Conservation (phyloP, 176 grass and related monocot species). For the Zoysia japonica region DNA sequence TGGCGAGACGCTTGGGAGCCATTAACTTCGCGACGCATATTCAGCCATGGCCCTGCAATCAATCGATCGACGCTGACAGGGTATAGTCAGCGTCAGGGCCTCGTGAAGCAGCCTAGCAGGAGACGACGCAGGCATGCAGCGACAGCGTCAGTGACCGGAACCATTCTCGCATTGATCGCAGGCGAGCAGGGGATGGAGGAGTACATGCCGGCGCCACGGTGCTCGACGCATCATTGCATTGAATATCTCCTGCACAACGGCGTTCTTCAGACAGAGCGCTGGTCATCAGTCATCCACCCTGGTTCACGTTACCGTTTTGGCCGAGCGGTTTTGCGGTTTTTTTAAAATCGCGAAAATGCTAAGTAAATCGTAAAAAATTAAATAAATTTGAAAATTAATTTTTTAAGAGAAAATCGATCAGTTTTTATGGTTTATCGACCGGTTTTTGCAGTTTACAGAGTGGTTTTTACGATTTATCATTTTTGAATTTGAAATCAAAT, state of each 20-base stretch:
- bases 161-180: background rate
- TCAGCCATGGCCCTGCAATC: background rate
- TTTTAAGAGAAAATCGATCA: too few species aligned
- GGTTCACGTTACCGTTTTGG: too few species aligned
- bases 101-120: background rate
- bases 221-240: slow-evolving; percentile 13
- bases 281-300: too few species aligned
- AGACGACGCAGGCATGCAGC: background rate
- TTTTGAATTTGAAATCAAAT: too few species aligned
- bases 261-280: slow-evolving; percentile 8
- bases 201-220: background rate
- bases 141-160: background rate
- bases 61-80: background rate
- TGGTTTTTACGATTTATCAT: too few species aligned
- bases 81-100: slow-evolving; percentile 16
- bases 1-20: background rate
- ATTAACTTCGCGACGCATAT: background rate
- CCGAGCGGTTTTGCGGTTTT: too few species aligned
- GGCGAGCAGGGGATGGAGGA: background rate
- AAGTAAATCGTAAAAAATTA: too few species aligned
- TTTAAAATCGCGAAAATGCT: too few species aligned
- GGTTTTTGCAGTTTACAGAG: too few species aligned
- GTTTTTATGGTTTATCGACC: too few species aligned
- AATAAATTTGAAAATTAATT: too few species aligned
- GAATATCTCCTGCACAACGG: slow-evolving; percentile 30